Conservation (phyloP, 768 basidiomycete species). For the Lepiota venenata region DNA sequence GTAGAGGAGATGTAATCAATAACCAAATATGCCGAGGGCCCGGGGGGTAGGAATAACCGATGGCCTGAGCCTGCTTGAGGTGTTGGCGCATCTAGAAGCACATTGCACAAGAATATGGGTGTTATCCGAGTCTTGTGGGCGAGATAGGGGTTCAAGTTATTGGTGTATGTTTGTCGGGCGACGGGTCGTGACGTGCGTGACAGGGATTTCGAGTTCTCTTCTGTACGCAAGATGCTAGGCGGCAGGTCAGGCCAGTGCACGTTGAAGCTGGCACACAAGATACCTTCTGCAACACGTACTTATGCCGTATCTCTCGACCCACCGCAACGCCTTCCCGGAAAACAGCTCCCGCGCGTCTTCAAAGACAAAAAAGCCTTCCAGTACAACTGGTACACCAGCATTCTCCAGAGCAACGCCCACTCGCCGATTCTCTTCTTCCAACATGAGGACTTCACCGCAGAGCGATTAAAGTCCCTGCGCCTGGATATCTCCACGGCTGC, state of each 20-base stretch:
- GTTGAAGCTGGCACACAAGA: neutral
- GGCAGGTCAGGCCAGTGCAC: constrained; percentile 2
- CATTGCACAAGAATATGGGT: no score
- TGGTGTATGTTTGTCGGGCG: neutral
- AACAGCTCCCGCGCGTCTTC: constrained; percentile 63
- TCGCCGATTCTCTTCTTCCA: constrained; percentile 76
- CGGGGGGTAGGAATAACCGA: no score
- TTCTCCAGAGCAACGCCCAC: constrained; percentile 54
- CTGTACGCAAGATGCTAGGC: constrained; percentile 5
- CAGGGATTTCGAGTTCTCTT: constrained; percentile 3
- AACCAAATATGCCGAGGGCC: no score
- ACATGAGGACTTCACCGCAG: constrained; percentile 71
- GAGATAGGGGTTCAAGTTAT: neutral
- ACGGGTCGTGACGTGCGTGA: constrained; percentile 1
- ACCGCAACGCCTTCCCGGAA: constrained; percentile 48
- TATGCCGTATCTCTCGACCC: constrained; percentile 59
- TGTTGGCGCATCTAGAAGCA: no score
- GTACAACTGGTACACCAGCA: constrained; percentile 73
- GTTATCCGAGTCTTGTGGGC: no score
- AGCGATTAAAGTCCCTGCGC: constrained; percentile 65
- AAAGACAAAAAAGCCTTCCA: constrained; percentile 77
- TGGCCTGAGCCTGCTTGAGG: no score
- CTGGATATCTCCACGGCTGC: constrained; percentile 61
- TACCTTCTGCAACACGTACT: constrained; percentile 24
- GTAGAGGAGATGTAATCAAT: no score